Percentiles rank a stretch among this genome's conserved stretches.
Conservation (phyloP, 2,329 filamentous ascomycete genomes). For the Arthrobotrys conoides region DNA sequence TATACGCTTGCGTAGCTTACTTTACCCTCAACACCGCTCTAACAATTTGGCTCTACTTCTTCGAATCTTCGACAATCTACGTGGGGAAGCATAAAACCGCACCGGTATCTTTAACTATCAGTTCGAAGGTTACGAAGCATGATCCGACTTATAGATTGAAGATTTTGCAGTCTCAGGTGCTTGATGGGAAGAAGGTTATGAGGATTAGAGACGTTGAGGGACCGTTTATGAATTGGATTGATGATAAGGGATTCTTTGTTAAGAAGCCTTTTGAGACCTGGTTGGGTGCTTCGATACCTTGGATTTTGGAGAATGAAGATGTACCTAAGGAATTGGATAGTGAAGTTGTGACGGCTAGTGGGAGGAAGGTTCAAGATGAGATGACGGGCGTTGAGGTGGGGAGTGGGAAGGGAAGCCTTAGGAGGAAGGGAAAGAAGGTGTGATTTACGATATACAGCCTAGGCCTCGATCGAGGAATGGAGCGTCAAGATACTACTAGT, state of each 20-base stretch:
- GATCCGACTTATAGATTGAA: constrained; percentile 83
- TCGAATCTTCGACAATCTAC: constrained; percentile 87
- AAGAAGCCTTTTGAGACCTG: constrained; percentile 83
- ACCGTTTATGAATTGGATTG: constrained; percentile 83
- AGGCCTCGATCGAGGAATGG: not conserved
- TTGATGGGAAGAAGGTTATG: constrained; percentile 65
- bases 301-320: constrained; percentile 59
- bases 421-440: constrained; percentile 52
- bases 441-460: constrained; percentile 12
- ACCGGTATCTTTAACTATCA: constrained; percentile 79
- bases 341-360: constrained; percentile 47
- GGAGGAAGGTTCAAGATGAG: constrained; percentile 29
- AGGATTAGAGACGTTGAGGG: constrained; percentile 72
- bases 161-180: constrained; percentile 71
- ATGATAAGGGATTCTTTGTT: constrained; percentile 79
- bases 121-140: constrained; percentile 81
- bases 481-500: constrained; percentile 8
- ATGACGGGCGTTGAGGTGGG: constrained; percentile 41
- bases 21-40: constrained; percentile 82
- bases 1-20: constrained; percentile 83
- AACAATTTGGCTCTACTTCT: constrained; percentile 85
- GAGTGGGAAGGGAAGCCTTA: constrained; percentile 48
- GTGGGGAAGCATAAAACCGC: constrained; percentile 75
- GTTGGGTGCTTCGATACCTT: constrained; percentile 77
- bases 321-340: constrained; percentile 43